These are phyloP conservation scores for Atalantia buxifolia DNA, from an alignment of 345 rosid species.

Conservation along the genomic window DNA sequence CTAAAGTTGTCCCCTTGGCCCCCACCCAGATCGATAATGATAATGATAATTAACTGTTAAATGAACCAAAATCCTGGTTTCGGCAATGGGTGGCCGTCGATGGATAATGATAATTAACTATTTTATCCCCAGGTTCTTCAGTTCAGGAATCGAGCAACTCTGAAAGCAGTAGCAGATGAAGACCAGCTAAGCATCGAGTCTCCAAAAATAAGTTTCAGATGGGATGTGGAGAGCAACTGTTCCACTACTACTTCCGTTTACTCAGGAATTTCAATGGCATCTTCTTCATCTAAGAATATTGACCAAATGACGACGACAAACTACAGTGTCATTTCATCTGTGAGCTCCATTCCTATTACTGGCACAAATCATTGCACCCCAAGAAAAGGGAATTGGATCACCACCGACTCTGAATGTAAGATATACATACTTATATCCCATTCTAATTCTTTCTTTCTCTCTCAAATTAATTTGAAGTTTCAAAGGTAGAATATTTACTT, in stretches of 20 bases:
- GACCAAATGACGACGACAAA: constrained; percentile 12
- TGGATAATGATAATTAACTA: no score
- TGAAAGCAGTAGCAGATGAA: constrained; percentile 49
- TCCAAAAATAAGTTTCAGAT: constrained; percentile 67
- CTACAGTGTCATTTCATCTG: constrained; percentile 14
- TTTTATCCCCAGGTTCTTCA: constrained; percentile 10
- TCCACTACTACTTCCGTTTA: constrained; percentile 45
- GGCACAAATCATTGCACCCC: constrained; percentile 17
- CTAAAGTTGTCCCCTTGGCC: no score
- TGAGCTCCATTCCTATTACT: constrained; percentile 40
- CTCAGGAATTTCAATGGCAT: constrained; percentile 50
- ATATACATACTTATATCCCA: not conserved
- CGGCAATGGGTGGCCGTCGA: no score
- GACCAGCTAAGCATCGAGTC: constrained; percentile 52
- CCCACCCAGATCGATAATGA: no score
- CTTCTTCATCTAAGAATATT: constrained; percentile 43
- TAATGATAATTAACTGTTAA: no score
- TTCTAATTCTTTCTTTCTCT: no score
- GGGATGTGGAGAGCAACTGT: constrained; percentile 80
- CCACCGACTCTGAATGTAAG: constrained; percentile 89
- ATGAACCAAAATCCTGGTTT: no score
- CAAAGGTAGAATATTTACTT: not conserved
- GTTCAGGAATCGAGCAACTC: constrained; percentile 38
- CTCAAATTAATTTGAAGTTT: not conserved
- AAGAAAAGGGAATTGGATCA: constrained; percentile 84